These are phyloP conservation scores for Curvularia spicifera DNA, from an alignment of 2,329 filamentous ascomycete species.

Conservation along the genomic window DNA sequence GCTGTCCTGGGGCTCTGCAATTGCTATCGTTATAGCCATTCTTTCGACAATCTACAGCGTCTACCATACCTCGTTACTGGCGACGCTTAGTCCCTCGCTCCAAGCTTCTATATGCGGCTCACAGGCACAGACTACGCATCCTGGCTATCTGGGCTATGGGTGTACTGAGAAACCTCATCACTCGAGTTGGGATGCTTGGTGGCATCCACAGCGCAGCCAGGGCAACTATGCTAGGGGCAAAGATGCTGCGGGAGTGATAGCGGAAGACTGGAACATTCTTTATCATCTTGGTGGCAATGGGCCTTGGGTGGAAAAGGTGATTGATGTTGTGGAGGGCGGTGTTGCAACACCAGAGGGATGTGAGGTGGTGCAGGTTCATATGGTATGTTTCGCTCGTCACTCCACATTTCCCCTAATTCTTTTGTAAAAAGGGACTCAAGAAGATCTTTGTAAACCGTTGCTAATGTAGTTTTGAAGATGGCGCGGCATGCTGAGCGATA, in stretches of 20 bases:
- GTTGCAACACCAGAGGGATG: slow-evolving; percentile 57
- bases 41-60: slow-evolving; percentile 2
- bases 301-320: slow-evolving; percentile 60
- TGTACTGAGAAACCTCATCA: slow-evolving; percentile 41
- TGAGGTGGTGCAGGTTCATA: slow-evolving; percentile 63
- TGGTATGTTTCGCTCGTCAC: slow-evolving; percentile 51
- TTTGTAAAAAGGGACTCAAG: background rate
- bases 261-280: slow-evolving; percentile 56
- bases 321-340: slow-evolving; percentile 50
- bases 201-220: slow-evolving; percentile 37
- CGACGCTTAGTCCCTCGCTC: slow-evolving; percentile 2
- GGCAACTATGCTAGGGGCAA: slow-evolving; percentile 12
- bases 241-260: slow-evolving; percentile 36
- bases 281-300: slow-evolving; percentile 63
- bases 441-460: background rate
- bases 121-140: slow-evolving; percentile 11
- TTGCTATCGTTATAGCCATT: slow-evolving; percentile 11
- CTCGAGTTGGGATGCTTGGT: slow-evolving; percentile 46
- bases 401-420: background rate
- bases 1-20: background rate
- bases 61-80: background rate
- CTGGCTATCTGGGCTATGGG: slow-evolving; percentile 33
- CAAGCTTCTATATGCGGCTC: slow-evolving; percentile 10
- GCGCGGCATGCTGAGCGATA: slow-evolving; percentile 65
- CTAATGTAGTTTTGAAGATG: slow-evolving; percentile 51